Evolutionary conservation across 306 rosid genomes (phyloP).

Genomic region (Glycine latifolia): DNA sequence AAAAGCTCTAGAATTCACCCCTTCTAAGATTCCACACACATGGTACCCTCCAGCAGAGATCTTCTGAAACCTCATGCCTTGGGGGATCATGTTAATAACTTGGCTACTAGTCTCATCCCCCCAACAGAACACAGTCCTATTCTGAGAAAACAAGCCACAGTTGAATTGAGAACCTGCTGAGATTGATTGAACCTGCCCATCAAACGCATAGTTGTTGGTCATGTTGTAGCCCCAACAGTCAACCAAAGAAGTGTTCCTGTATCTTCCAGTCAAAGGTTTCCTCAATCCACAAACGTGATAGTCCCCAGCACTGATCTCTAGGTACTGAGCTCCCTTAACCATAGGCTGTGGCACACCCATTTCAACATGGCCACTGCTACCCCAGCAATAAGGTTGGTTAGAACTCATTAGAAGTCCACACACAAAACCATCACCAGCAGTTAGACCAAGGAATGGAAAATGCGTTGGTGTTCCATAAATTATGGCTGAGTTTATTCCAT

Average conservation of each 20-base stretch:
- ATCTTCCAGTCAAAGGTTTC: constrained; percentile 13
- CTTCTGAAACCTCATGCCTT: constrained; percentile 11
- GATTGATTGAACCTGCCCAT: constrained; percentile 17
- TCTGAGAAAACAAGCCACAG: constrained; percentile 23
- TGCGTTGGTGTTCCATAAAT: constrained; percentile 74
- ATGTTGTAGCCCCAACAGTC: constrained; percentile 28
- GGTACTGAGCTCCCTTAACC: constrained; percentile 67
- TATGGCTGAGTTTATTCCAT: constrained; percentile 84
- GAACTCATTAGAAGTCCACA: constrained; percentile 90
- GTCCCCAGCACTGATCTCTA: constrained; percentile 95
- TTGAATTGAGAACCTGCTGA: constrained; percentile 23
- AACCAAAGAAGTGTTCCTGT: constrained; percentile 19
- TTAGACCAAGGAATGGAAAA: constrained; percentile 75
- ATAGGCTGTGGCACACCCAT: constrained; percentile 95
- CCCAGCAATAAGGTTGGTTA: constrained; percentile 94
- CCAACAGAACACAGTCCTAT: constrained; percentile 21
- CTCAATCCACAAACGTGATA: constrained; percentile 74
- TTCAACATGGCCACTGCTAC: constrained; percentile 71
- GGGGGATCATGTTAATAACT: background rate
- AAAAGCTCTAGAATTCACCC: constrained; percentile 15
- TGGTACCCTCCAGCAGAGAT: constrained; percentile 30
- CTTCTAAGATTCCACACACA: constrained; percentile 20
- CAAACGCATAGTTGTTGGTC: constrained; percentile 18
- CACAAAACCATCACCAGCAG: constrained; percentile 88
- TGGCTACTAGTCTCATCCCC: constrained; percentile 15